Base-by-base conservation (phyloP, 2,329 filamentous ascomycete species). In the Tolypocladium cylindrosporum region DNA sequence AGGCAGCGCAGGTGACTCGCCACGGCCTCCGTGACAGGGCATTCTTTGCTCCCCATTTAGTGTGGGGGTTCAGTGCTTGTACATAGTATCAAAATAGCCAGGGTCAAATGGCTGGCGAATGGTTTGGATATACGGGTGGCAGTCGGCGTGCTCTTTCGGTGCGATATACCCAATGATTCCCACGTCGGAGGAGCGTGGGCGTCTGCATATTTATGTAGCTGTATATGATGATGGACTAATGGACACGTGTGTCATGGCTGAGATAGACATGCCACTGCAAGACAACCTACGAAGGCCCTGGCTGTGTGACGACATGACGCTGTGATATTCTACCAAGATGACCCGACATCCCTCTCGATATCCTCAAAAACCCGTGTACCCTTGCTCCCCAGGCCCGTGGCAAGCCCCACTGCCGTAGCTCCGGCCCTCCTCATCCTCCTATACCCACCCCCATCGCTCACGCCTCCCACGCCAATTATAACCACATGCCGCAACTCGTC, bases 391-490 rank as follows among this genome's bases (percentile, higher is more conserved):
- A 91, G 68, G 4, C 82, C 88, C 2, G 87, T 91, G 0, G 83
- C 89, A 51, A 91, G 79, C 0, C 80, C 89, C 0, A 91, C 87
- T 0, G 82, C 84, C 27, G 67, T 74, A 0, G 88, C 89, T 0
- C 89, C 89, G 0, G 83, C 88, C 8, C 70, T 73, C 62, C 75
- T 78, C 87, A 91, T 91, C 61, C 89, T 77, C 58, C 72, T 71
- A 63, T 79, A 90, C 1, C 86, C 87, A 3, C 72, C 77, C 0
- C 71, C 74, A 67, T 91, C 86, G 31, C 78, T 74, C 1, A 92
- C 89, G 1, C 89, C 89, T 1, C 89, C 89, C 0, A 89, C 81
- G 0, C 89, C 89, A 57, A 92, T 84, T 37, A 92, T 76, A 19
- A 75, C 74, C 31, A 92, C 75, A n/a, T 79, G 74, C 11, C 70